These are phyloP conservation scores for Chaetomiaceae sp. DNA, from an alignment of 2,329 filamentous ascomycete species.

Conservation along the genomic window DNA sequence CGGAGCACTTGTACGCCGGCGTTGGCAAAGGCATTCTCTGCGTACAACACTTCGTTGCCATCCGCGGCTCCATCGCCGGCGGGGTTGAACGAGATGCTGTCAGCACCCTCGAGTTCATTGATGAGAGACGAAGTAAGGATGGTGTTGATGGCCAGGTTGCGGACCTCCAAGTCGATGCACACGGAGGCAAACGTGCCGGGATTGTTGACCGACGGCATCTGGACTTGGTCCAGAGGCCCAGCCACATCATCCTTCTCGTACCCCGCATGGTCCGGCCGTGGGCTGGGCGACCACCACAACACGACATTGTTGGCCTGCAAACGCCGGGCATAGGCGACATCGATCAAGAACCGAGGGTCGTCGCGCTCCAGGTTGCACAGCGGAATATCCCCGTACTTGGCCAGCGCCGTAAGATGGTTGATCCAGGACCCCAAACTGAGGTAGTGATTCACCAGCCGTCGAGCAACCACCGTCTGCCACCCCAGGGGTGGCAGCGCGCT, in stretches of 20 bases:
- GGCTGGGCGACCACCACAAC: constrained; percentile 89
- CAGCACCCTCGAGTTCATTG: constrained; percentile 89
- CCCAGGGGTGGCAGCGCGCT: constrained; percentile 85
- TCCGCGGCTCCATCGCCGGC: constrained; percentile 59
- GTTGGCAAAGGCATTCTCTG: constrained; percentile 88
- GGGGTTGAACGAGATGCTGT: constrained; percentile 81
- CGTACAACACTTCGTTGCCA: constrained; percentile 67
- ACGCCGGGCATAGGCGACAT: constrained; percentile 87
- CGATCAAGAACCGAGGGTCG: constrained; percentile 90
- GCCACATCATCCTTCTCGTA: constrained; percentile 90
- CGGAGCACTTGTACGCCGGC: constrained; percentile 85
- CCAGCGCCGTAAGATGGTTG: constrained; percentile 77
- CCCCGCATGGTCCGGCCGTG: constrained; percentile 89
- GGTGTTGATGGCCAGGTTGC: constrained; percentile 95
- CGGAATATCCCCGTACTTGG: constrained; percentile 88
- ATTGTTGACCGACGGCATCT: constrained; percentile 91
- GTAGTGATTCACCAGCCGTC: constrained; percentile 82
- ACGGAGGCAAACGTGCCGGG: constrained; percentile 93
- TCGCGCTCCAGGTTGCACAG: constrained; percentile 93
- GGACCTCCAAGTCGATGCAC: constrained; percentile 89
- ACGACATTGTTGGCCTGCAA: constrained; percentile 90
- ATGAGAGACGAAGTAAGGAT: constrained; percentile 94
- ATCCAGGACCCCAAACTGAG: constrained; percentile 92
- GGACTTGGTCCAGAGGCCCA: constrained; percentile 75
- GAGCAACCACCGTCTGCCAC: constrained; percentile 88